Conservation (phyloP, 1,284 basidiomycete genomes). For the Sphaerobolus stellatus region DNA sequence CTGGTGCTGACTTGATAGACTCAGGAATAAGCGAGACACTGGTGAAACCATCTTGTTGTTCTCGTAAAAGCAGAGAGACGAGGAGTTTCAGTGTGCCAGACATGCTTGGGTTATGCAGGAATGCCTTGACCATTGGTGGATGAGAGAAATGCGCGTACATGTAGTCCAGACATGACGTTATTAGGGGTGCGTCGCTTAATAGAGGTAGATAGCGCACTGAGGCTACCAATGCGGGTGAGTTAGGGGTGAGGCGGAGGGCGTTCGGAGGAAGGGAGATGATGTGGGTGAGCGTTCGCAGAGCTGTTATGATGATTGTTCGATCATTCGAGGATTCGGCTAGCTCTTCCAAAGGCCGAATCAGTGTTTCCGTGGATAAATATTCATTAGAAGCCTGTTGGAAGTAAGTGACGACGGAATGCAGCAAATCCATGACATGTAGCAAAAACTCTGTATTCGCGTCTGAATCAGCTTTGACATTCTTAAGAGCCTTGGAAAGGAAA, state of each 20-base stretch:
- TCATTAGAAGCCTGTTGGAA: conserved; percentile 34
- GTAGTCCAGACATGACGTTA: conserved; percentile 71
- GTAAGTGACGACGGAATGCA: conserved; percentile 47
- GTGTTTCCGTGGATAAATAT: conserved; percentile 33
- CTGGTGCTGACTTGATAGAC: conserved; percentile 54
- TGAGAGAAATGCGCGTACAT: conserved; percentile 75
- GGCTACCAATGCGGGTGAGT: conserved; percentile 57
- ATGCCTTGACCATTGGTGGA: conserved; percentile 72
- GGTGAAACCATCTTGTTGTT: conserved; percentile 68
- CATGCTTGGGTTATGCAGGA: conserved; percentile 69
- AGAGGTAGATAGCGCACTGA: conserved; percentile 74
- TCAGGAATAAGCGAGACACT: conserved; percentile 56
- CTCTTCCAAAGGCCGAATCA: conserved; percentile 49
- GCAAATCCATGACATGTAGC: conserved; percentile 64
- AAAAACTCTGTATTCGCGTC: conserved; percentile 70
- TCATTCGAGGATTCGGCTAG: conserved; percentile 62
- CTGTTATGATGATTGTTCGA: conserved; percentile 67
- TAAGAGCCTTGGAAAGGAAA: conserved; percentile 58
- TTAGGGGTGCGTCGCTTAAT: conserved; percentile 63
- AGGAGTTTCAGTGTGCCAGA: conserved; percentile 64
- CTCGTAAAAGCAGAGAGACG: conserved; percentile 59
- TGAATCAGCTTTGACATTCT: conserved; percentile 50
- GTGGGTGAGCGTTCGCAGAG: conserved; percentile 56
- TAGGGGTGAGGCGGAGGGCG: conserved; percentile 46
- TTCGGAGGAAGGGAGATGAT: conserved; percentile 65